These are phyloP conservation scores for Candida maris DNA, from an alignment of 805 yeast genomes.

Conservation along the genomic window DNA sequence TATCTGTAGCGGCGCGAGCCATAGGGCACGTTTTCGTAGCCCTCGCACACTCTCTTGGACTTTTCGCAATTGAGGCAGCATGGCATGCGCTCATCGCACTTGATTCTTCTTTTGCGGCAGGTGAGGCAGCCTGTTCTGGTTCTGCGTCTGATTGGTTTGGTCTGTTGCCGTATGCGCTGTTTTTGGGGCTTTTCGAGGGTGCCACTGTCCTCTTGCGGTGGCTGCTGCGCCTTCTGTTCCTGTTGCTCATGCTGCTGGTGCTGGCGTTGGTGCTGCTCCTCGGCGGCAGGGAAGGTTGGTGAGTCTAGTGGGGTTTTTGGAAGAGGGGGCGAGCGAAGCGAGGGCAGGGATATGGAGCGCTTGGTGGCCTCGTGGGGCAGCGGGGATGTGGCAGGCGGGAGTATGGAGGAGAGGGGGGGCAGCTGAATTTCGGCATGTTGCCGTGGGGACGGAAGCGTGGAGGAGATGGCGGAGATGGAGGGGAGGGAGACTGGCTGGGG, in stretches of 20 bases:
- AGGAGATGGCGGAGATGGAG: constrained; percentile 16
- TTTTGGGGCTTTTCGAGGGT: no score
- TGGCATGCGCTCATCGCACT: constrained; percentile 74
- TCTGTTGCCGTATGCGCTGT: no score
- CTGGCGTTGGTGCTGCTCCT: no score
- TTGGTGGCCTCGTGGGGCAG: background rate
- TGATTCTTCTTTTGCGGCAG: constrained; percentile 65
- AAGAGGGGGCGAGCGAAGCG: no score
- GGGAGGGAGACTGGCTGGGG: constrained; percentile 14
- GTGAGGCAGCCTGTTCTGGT: constrained; percentile 76
- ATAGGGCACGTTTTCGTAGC: constrained; percentile 48
- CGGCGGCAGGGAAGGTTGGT: no score
- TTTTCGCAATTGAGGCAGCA: constrained; percentile 65
- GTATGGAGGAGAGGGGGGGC: constrained; percentile 20
- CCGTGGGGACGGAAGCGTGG: background rate
- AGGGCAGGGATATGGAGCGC: no score
- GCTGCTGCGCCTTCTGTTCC: no score
- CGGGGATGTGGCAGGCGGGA: constrained; percentile 1
- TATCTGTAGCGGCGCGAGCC: constrained; percentile 27
- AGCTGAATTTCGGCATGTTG: constrained; percentile 12
- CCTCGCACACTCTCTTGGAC: constrained; percentile 61
- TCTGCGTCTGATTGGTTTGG: constrained; percentile 48
- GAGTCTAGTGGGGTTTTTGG: no score
- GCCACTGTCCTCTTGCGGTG: no score
- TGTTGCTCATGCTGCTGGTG: no score